Percentiles rank a stretch among this genome's conserved stretches.
Evolutionary conservation across 1,284 basidiomycete genomes (phyloP).

Genomic region (Gomphus bonarii): DNA sequence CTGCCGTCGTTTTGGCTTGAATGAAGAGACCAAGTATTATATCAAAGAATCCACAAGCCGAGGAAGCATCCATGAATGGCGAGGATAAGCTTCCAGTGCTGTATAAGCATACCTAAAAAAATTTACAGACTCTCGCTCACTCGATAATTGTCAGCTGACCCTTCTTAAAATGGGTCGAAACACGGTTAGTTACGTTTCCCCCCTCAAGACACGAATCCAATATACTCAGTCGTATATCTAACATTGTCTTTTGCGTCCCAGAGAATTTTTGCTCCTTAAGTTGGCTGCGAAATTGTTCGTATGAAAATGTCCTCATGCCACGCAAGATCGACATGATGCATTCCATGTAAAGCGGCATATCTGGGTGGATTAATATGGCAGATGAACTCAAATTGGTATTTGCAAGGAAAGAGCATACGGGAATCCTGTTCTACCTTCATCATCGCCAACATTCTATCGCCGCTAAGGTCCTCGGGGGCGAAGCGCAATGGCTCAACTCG

Average conservation of each 20-base stretch:
- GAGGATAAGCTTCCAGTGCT: slow-evolving; percentile 36
- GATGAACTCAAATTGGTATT: background rate
- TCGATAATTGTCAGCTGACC: slow-evolving; percentile 23
- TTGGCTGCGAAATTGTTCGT: slow-evolving; percentile 15
- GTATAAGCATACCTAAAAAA: background rate
- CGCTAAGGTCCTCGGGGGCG: slow-evolving; percentile 22
- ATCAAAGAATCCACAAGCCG: slow-evolving; percentile 62
- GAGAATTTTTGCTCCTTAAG: slow-evolving; percentile 17
- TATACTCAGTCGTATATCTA: slow-evolving; percentile 19
- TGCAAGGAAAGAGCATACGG: background rate
- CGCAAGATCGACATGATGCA: slow-evolving; percentile 19
- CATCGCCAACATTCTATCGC: slow-evolving; percentile 24
- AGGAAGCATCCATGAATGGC: slow-evolving; percentile 55
- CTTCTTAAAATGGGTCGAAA: slow-evolving; percentile 15
- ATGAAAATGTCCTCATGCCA: slow-evolving; percentile 18
- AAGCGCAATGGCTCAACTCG: slow-evolving; percentile 22
- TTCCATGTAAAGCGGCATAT: slow-evolving; percentile 21
- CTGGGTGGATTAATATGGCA: slow-evolving; percentile 13
- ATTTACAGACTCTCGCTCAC: background rate
- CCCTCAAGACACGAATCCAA: slow-evolving; percentile 18
- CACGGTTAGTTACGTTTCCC: slow-evolving; percentile 8
- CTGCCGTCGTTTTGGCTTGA: slow-evolving; percentile 41
- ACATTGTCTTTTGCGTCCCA: slow-evolving; percentile 16
- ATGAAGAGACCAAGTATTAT: slow-evolving; percentile 57
- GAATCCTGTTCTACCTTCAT: slow-evolving; percentile 23